Evolutionary conservation across 371 early-diverging fungal genomes (phyloP).

Genomic region (Circinella minor): DNA sequence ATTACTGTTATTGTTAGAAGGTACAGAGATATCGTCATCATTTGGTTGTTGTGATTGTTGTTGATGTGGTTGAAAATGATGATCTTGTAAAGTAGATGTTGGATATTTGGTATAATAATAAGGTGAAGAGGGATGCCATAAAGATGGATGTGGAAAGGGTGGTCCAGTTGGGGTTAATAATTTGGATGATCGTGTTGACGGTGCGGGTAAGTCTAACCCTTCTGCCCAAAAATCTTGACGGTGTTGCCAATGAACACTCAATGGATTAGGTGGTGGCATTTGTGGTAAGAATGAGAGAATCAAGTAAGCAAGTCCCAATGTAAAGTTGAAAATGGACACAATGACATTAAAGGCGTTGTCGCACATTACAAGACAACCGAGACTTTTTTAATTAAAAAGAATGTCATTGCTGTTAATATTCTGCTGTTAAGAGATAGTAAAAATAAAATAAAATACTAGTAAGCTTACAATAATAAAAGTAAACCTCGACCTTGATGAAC

Average conservation of each 20-base stretch:
- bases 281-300: conserved; percentile 37
- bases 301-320: conserved; percentile 36
- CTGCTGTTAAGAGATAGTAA: not conserved
- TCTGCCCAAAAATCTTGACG: conserved; percentile 43
- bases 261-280: conserved; percentile 35
- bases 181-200: not conserved
- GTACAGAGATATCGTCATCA: not conserved
- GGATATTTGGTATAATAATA: not conserved
- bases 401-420: not conserved
- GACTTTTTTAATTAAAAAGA: conserved; percentile 18
- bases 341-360: conserved; percentile 41
- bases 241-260: conserved; percentile 41
- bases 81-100: not conserved
- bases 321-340: conserved; percentile 39
- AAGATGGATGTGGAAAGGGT: conserved; percentile 7
- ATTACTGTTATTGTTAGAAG: not conserved
- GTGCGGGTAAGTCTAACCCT: conserved; percentile 14
- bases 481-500: conserved; percentile 41
- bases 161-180: not conserved
- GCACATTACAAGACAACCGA: conserved; percentile 44
- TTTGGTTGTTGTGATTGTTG: not conserved
- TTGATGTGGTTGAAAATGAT: not conserved
- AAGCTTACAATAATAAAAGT: conserved; percentile 40
- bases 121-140: conserved; percentile 3
- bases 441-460: too few species aligned